Base-by-base conservation (phyloP, 352 stramenopile genomes). In the Pythium pyrilobum region DNA sequence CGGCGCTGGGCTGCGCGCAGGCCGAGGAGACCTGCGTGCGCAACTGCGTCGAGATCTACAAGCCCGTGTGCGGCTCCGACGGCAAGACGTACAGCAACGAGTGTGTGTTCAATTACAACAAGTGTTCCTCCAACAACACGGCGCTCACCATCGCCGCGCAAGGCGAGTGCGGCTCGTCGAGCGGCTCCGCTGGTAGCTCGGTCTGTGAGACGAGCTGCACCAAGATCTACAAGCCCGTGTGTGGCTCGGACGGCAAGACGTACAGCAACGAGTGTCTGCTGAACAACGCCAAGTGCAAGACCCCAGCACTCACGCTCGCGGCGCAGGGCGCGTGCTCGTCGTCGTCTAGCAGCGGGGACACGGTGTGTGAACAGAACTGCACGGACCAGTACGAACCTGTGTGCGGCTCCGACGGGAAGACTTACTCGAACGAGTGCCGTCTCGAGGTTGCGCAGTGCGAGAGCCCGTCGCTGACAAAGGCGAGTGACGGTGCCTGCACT, bases 401-500 rank as follows among this genome's bases (percentile, higher is more conserved):
- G 12, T 84, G 71, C 24, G 73, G 73, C 25, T 75, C 68, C 12
- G 66, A 84, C 52, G 59, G 60, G 44, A 39, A 64, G 38, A 76
- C 64, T 1, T 80, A 83, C 70, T 60, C 47, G 59, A 83, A 77
- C 46, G 50, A 74, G 39, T 83, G 72, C 37, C 38, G 52, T 29
- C 43, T 67, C 39, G 39, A 58, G 18, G 33, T 40, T 13, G 52
- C 44, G 15, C n/a, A 62, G 47, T 66, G 59, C 52, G 51, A 4
- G 10, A 34, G 39, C 33, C 39, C 51, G 13, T 55, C 51, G 13
- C 45, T 66, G 18, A 58, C 40, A 21, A 20, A 54, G 16, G 46
- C 31, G 10, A 57, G 31, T 29, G 18, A 41, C 6, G 57, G 57
- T 20, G 58, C 60, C 25, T 61, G 51, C 40, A 28, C 5, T 2